A percentile compares a stretch with the other conserved stretches of the same genome.
phyloP scores from a whole-genome alignment of 1,284 basidiomycete genomes.

The Erythrobasidium hasegawianum region DNA sequence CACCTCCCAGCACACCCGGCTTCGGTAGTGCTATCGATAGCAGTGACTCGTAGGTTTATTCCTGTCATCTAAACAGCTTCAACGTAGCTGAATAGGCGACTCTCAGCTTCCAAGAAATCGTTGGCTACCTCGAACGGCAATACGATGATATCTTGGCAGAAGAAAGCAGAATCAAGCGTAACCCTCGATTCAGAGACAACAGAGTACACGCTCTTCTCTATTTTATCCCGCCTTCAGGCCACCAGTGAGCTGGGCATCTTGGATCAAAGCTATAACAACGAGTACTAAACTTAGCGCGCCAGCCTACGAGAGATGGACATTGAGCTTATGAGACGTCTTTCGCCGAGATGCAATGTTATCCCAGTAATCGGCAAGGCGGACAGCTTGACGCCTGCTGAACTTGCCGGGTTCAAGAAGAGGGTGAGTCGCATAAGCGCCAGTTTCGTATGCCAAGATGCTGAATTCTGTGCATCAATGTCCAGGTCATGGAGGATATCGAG shows the following conservation, averaged over 20 bases:
- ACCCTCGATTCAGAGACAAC: constrained; percentile 98
- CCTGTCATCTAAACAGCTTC: too few relatives aligned
- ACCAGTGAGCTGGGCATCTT: constrained; percentile 56
- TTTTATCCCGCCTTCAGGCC: constrained; percentile 93
- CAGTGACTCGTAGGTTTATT: constrained; percentile 34
- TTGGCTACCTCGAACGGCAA: constrained; percentile 95
- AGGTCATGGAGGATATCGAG: constrained; percentile 99
- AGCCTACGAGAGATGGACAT: constrained; percentile 98
- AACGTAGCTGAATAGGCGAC: too few relatives aligned
- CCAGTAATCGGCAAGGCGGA: constrained; percentile 98
- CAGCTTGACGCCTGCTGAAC: constrained; percentile 83
- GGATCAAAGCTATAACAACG: not conserved
- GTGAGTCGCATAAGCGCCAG: constrained; percentile 56
- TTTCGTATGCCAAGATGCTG: too few relatives aligned
- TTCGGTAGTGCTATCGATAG: constrained; percentile 57
- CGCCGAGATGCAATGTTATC: constrained; percentile 96
- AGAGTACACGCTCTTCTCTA: constrained; percentile 88
- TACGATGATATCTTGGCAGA: constrained; percentile 99
- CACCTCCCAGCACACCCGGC: constrained; percentile 70
- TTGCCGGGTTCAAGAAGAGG: constrained; percentile 93
- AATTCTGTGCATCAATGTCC: too few relatives aligned
- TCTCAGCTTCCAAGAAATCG: constrained; percentile 89
- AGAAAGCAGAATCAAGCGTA: constrained; percentile 99
- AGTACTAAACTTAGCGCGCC: constrained; percentile 11
- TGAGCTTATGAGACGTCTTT: constrained; percentile 93